Evolutionary conservation across 306 rosid genomes (phyloP).

Genomic region (Pterocarpus santalinus): DNA sequence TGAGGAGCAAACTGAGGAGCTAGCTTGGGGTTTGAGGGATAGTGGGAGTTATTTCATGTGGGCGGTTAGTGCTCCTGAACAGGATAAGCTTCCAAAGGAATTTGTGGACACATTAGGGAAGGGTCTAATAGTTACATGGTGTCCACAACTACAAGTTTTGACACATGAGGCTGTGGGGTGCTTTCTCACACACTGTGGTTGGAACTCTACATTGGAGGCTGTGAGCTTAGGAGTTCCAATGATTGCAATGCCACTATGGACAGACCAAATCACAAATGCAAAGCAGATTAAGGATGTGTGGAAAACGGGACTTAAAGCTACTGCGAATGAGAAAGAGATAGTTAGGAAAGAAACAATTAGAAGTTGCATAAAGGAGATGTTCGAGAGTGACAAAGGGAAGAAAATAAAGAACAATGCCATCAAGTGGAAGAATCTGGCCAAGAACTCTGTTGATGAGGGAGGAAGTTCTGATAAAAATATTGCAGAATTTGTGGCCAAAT

Average conservation of each 20-base stretch:
- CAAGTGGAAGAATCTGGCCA: slow-evolving; percentile 44
- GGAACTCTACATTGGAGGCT: slow-evolving; percentile 45
- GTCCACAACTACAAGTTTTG: slow-evolving; percentile 39
- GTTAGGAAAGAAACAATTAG: slow-evolving; percentile 26
- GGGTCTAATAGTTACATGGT: slow-evolving; percentile 41
- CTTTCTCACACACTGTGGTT: slow-evolving; percentile 46
- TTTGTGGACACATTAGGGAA: slow-evolving; percentile 20
- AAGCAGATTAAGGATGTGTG: slow-evolving; percentile 34
- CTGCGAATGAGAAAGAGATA: slow-evolving; percentile 36
- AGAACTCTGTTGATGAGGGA: slow-evolving; percentile 38
- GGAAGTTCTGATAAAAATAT: slow-evolving; percentile 43
- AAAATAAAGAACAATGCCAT: slow-evolving; percentile 27
- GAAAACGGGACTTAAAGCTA: slow-evolving; percentile 37
- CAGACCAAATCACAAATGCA: slow-evolving; percentile 43
- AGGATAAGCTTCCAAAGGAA: slow-evolving; percentile 6
- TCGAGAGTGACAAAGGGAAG: slow-evolving; percentile 35
- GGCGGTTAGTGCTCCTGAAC: slow-evolving; percentile 38
- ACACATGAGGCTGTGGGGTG: slow-evolving; percentile 46
- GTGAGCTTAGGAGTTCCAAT: slow-evolving; percentile 45
- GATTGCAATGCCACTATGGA: slow-evolving; percentile 47
- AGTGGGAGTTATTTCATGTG: slow-evolving; percentile 38
- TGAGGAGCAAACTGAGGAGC: slow-evolving; percentile 41
- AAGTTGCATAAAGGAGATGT: slow-evolving; percentile 34
- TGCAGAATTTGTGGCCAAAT: slow-evolving; percentile 32
- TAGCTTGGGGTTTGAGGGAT: slow-evolving; percentile 37